Evolutionary conservation across 179 eudicot species (phyloP).

Genomic region (Actinidia chinensis): DNA sequence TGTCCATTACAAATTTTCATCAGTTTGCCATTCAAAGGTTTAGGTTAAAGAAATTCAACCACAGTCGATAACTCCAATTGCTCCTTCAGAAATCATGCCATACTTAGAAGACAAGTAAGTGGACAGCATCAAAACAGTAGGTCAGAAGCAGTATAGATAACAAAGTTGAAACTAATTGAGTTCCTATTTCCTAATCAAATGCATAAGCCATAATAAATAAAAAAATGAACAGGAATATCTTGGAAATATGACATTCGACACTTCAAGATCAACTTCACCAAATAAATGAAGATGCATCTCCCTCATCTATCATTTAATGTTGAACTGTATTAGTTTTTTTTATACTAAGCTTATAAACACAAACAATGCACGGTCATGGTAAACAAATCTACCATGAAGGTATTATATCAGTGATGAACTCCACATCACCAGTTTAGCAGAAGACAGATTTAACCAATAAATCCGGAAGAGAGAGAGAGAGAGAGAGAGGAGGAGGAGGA

Average conservation of each 20-base stretch:
- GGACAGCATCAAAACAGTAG: not conserved
- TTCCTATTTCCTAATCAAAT: not conserved
- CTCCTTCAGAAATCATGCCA: not conserved
- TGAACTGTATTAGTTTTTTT: not conserved
- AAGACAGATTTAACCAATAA: not conserved
- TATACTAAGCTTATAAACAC: not conserved
- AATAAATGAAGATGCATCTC: conserved; percentile 8
- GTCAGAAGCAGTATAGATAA: not conserved
- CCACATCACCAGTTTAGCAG: not conserved
- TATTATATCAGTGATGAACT: not conserved
- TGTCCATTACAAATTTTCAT: not conserved
- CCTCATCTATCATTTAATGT: not conserved
- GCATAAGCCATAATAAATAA: not conserved
- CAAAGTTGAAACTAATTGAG: not conserved
- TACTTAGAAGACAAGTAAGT: not conserved
- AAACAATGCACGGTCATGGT: not conserved
- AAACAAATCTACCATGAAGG: too few relatives aligned
- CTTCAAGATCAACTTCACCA: not conserved
- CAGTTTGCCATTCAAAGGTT: not conserved
- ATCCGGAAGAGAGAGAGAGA: not conserved
- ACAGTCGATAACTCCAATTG: not conserved
- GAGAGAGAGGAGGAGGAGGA: too few relatives aligned
- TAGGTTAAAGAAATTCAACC: not conserved
- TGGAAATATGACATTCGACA: not conserved
- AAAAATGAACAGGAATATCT: not conserved